Base-by-base conservation (phyloP, 2,329 filamentous ascomycete species). In the Neonectria magnoliae region DNA sequence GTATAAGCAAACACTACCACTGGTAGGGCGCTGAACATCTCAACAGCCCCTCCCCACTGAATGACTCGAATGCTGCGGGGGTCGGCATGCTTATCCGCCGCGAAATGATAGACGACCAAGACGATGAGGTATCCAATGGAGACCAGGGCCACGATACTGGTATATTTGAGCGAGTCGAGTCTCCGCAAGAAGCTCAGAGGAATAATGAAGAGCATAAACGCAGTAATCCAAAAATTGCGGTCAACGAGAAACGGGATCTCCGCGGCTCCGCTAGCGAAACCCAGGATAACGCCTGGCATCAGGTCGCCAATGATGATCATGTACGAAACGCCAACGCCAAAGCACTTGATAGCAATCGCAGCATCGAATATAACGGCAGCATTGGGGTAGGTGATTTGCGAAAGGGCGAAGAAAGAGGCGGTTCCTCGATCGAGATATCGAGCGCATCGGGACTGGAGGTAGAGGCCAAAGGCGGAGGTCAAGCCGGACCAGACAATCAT, bases 1-100 rank as follows among this genome's bases (percentile, higher is more conserved):
- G 96, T 99, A 78, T 98, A 99, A n/a, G 95, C 96, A 83, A 99
- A 99, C 2, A 99, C 93, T 61, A 98, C 94, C 57, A 99, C 94
- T 0, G 96, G 96, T 68, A 99, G 88, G 67, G 92, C 94, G 71
- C 93, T 93, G 57, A 99, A 84, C 7, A 92, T 90, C 38, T 91
- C 87, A 10, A 97, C 84, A 3, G 93, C 85, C 8, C 95, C 93
- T 47, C 89, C 91, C 91, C 93, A 97, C 66, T 88, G 82, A 67
- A 98, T 85, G 31, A 93, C 82, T 53, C 92, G 88, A 64, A 99
- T 88, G 10, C 90, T 87, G 13, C 93, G 91, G 57, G 93, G 88
- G 57, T 92, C 88, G 18, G 88, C 86, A 63, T 92, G 85, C 1
- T 91, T 90, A 78, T 98, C 95, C 25, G 90, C 91, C 45, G 90